These are phyloP conservation scores for Hylodesmum podocarpum DNA, from an alignment of 306 rosid genomes.

Conservation along the genomic window DNA sequence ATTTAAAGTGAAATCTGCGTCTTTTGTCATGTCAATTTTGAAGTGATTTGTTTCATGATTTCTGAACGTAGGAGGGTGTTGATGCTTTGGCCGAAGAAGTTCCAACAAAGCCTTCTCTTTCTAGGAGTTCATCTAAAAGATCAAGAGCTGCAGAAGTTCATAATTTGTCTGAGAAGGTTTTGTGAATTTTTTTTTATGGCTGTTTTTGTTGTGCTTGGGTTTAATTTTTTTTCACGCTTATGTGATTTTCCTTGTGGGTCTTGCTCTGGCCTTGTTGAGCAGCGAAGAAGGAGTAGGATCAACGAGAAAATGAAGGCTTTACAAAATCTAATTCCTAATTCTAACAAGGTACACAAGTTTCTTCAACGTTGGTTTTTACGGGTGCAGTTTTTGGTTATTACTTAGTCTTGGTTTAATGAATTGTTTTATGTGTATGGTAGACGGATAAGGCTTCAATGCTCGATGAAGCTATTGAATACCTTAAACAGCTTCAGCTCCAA, in stretches of 20 bases:
- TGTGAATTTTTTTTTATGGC: neutral
- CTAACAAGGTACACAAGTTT: conserved; percentile 66
- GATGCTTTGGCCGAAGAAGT: conserved; percentile 65
- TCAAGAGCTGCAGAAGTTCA: conserved; percentile 99
- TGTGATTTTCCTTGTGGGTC: conserved; percentile 19
- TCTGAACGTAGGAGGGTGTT: conserved; percentile 61
- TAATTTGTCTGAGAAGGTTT: conserved; percentile 93
- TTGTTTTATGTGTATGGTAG: conserved; percentile 46
- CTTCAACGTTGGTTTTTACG: neutral
- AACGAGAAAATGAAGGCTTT: conserved; percentile 97
- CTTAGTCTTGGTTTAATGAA: neutral
- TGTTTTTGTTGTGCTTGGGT: neutral
- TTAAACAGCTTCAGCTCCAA: conserved; percentile 99
- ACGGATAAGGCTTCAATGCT: conserved; percentile 98
- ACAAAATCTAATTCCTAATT: conserved; percentile 91
- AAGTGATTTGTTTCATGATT: neutral
- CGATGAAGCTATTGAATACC: conserved; percentile 96
- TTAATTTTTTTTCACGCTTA: neutral
- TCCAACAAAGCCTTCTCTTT: conserved; percentile 40
- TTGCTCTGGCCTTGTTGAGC: conserved; percentile 38
- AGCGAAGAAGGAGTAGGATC: conserved; percentile 97
- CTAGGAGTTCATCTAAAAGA: conserved; percentile 77
- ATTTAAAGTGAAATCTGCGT: neutral
- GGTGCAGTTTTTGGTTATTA: conserved; percentile 2
- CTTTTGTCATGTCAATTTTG: neutral